Percentiles rank a stretch among this genome's conserved stretches.
Evolutionary conservation across 2,329 filamentous ascomycete species (phyloP).

Genomic region (Fusarium poae): DNA sequence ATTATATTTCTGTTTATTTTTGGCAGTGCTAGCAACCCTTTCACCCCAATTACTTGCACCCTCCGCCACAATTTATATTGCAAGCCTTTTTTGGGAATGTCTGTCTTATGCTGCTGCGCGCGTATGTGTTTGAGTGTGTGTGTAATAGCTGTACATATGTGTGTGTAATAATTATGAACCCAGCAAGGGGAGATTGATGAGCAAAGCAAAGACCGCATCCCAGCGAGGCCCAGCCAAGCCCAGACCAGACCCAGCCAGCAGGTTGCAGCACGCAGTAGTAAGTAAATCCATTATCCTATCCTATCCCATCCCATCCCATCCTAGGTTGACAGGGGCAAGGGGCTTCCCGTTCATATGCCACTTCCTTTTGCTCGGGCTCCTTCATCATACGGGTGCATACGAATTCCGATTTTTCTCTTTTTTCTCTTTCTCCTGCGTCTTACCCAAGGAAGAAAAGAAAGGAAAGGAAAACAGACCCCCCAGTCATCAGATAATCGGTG

Average conservation of each 20-base stretch:
- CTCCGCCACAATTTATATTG: slow-evolving; percentile 48
- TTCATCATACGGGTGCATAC: slow-evolving; percentile 30
- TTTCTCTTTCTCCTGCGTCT: slow-evolving; percentile 15
- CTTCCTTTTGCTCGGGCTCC: slow-evolving; percentile 23
- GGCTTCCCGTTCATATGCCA: slow-evolving; percentile 40
- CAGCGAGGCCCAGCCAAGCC: slow-evolving; percentile 7
- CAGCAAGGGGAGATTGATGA: slow-evolving; percentile 45
- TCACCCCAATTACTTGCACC: slow-evolving; percentile 11
- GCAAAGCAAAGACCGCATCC: slow-evolving; percentile 41
- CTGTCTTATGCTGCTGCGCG: neutral
- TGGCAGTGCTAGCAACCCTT: slow-evolving; percentile 4
- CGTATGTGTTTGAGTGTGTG: neutral
- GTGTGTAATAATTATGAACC: slow-evolving; percentile 34
- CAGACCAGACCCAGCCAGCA: slow-evolving; percentile 29
- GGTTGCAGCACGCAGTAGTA: slow-evolving; percentile 33
- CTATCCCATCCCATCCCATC: neutral
- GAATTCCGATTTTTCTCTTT: slow-evolving; percentile 28
- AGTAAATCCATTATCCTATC: slow-evolving; percentile 6
- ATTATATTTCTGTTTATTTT: neutral
- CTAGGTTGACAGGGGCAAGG: slow-evolving; percentile 46
- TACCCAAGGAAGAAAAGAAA: slow-evolving; percentile 28
- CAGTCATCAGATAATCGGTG: slow-evolving; percentile 33
- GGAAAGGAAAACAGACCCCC: neutral
- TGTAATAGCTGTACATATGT: slow-evolving; percentile 4
- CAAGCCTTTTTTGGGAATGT: slow-evolving; percentile 10